Evolutionary conservation across 306 rosid species (phyloP).

Genomic region (Rosa rugosa): DNA sequence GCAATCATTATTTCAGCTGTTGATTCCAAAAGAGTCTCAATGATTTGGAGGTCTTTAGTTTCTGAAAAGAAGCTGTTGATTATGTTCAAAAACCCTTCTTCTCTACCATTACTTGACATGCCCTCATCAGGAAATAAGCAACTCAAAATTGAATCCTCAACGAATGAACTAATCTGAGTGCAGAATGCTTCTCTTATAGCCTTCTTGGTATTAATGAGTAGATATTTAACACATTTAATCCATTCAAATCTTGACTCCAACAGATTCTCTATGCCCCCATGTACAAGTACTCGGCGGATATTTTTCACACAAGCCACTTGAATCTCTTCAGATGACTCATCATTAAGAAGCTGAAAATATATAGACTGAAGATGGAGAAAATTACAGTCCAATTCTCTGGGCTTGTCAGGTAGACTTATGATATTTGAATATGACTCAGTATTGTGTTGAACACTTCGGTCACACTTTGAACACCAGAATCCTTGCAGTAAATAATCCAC

Average conservation of each 20-base stretch:
- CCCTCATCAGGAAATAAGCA: constrained; percentile 52
- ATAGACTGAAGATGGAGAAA: constrained; percentile 51
- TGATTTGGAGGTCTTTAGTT: constrained; percentile 53
- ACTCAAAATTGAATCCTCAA: constrained; percentile 54
- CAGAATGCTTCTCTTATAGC: constrained; percentile 84
- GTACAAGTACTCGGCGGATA: constrained; percentile 68
- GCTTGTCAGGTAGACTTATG: constrained; percentile 32
- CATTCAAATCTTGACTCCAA: constrained; percentile 53
- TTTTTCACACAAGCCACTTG: constrained; percentile 77
- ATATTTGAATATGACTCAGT: constrained; percentile 36
- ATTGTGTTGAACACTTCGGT: constrained; percentile 37
- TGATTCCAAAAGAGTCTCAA: constrained; percentile 80
- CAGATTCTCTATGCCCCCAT: constrained; percentile 47
- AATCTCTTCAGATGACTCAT: constrained; percentile 79
- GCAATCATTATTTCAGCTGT: constrained; percentile 71
- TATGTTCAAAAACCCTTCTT: constrained; percentile 53
- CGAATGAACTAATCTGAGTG: constrained; percentile 70
- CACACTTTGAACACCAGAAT: constrained; percentile 89
- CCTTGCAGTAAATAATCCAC: constrained; percentile 65
- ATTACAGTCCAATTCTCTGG: constrained; percentile 45
- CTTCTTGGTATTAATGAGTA: constrained; percentile 57
- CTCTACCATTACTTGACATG: constrained; percentile 45
- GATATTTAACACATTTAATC: constrained; percentile 60
- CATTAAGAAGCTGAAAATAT: constrained; percentile 72
- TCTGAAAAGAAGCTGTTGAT: constrained; percentile 53